phyloP scores from a whole-genome alignment of 768 basidiomycete species.

The Gloeostereum incarnatum region DNA sequence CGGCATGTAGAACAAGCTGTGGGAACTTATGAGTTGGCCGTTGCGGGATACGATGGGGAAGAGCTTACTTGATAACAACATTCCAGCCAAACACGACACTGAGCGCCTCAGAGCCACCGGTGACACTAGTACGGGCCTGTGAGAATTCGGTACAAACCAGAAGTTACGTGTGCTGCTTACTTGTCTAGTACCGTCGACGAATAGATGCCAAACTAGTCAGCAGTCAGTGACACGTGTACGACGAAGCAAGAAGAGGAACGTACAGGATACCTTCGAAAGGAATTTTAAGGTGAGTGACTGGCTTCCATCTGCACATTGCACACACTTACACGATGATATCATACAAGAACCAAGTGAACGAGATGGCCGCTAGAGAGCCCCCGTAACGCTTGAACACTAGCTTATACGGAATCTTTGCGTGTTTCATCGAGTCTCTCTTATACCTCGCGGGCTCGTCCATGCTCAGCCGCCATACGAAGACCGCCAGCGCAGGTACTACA shows the following conservation, averaged over 20 bases:
- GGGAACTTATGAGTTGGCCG: conserved; percentile 10
- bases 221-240: conserved; percentile 2
- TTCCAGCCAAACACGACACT: conserved; percentile 73
- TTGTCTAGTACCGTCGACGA: conserved; percentile 66
- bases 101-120: conserved; percentile 41
- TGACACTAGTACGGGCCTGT: conserved; percentile 32
- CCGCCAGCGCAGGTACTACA: conserved; percentile 65
- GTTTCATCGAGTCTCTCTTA: conserved; percentile 73
- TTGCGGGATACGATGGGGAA: conserved; percentile 25
- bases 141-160: not conserved
- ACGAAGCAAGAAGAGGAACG: conserved; percentile 15
- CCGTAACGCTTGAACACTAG: conserved; percentile 80
- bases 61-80: conserved; percentile 68
- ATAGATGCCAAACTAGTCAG: conserved; percentile 64
- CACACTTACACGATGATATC: conserved; percentile 66
- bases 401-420: conserved; percentile 62
- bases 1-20: conserved; percentile 58
- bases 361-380: conserved; percentile 62
- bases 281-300: conserved; percentile 1
- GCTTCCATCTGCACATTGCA: too few relatives aligned
- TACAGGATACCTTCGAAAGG: conserved; percentile 49
- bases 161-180: conserved; percentile 26
- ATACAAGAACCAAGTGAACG: conserved; percentile 77
- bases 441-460: conserved; percentile 77
- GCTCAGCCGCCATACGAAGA: conserved; percentile 81